Evolutionary conservation across 179 eudicot genomes (phyloP).

Genomic region (Drosera spatulata): DNA sequence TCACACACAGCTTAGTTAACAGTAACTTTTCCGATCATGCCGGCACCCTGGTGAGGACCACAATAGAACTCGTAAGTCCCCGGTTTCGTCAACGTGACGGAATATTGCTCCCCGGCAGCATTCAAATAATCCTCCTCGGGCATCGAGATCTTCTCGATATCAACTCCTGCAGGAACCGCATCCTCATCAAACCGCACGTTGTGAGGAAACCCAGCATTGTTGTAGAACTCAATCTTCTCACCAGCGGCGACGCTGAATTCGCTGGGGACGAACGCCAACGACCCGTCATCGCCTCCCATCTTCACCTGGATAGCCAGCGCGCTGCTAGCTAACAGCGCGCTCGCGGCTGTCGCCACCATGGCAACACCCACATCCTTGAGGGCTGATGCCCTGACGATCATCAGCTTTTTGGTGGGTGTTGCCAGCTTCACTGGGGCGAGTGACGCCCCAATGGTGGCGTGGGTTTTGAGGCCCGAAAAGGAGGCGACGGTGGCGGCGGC

Average conservation of each 20-base stretch:
- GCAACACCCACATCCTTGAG: constrained; percentile 48
- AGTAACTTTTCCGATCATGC: constrained; percentile 83
- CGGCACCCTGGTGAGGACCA: constrained; percentile 92
- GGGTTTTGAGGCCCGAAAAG: constrained; percentile 64
- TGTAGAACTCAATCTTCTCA: constrained; percentile 68
- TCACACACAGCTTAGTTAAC: constrained; percentile 26
- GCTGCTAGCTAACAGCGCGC: constrained; percentile 52
- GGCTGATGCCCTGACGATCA: constrained; percentile 46
- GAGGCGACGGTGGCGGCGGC: constrained; percentile 60
- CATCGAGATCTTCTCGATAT: constrained; percentile 61
- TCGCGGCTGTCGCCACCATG: constrained; percentile 52
- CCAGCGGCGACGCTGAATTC: constrained; percentile 50
- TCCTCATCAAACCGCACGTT: constrained; percentile 86
- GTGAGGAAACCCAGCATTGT: constrained; percentile 95
- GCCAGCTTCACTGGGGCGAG: constrained; percentile 22
- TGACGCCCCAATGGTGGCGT: constrained; percentile 12
- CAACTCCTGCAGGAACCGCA: constrained; percentile 56
- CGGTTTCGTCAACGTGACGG: constrained; percentile 63
- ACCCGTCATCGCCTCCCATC: constrained; percentile 57
- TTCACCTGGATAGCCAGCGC: constrained; percentile 70
- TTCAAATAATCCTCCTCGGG: constrained; percentile 59
- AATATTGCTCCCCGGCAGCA: constrained; percentile 54
- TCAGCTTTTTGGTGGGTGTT: constrained; percentile 11
- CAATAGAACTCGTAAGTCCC: constrained; percentile 86
- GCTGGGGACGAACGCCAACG: constrained; percentile 49